Conservation (phyloP, 495 filamentous ascomycete genomes). For the Tetracladium setigerum region DNA sequence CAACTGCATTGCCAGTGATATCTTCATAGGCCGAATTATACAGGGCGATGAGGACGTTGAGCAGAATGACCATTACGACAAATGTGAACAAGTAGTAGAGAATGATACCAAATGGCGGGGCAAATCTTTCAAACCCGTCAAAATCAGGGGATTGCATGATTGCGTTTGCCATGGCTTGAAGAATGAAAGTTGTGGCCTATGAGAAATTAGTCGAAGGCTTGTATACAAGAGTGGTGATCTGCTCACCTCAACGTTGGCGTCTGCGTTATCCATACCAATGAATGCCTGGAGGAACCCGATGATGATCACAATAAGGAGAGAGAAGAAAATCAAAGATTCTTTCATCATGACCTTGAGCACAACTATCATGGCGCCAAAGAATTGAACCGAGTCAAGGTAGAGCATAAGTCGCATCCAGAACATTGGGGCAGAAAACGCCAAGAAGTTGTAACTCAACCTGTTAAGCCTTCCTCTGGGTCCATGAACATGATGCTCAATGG, state of each 20-base stretch:
- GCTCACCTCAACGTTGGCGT: slow-evolving; percentile 38
- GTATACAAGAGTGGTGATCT: slow-evolving; percentile 14
- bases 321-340: slow-evolving; percentile 95
- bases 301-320: slow-evolving; percentile 77
- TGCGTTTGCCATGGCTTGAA: slow-evolving; percentile 84
- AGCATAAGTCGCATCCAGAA: slow-evolving; percentile 93
- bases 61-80: slow-evolving; percentile 85
- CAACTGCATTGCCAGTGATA: slow-evolving; percentile 88
- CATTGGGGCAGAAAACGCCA: slow-evolving; percentile 88
- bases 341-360: slow-evolving; percentile 99
- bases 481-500: slow-evolving; percentile 28
- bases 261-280: slow-evolving; percentile 82
- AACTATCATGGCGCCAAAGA: slow-evolving; percentile 97
- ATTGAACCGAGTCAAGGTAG: slow-evolving; percentile 87
- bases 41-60: slow-evolving; percentile 92
- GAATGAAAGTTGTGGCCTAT: slow-evolving; percentile 56
- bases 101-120: slow-evolving; percentile 74
- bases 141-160: slow-evolving; percentile 91
- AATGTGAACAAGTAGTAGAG: slow-evolving; percentile 97
- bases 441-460: slow-evolving; percentile 80
- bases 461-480: slow-evolving; percentile 58
- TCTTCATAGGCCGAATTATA: slow-evolving; percentile 96
- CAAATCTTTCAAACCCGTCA: slow-evolving; percentile 69
- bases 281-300: slow-evolving; percentile 93
- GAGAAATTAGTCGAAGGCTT: not conserved